phyloP scores from a whole-genome alignment of 2,329 filamentous ascomycete species.

The Nigrograna mackinnonii region DNA sequence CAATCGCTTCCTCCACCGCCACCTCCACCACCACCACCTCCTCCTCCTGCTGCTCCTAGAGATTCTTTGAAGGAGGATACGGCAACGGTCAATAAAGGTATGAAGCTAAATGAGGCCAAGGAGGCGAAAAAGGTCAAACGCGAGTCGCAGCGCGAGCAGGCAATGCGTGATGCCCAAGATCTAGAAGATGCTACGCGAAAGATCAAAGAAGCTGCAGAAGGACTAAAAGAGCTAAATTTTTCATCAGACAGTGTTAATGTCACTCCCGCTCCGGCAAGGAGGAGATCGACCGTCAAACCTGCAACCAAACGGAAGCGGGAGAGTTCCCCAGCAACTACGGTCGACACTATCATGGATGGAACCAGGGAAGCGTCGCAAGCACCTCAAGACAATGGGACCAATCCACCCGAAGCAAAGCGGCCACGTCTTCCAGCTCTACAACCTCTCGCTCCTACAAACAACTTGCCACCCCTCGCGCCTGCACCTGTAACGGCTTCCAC shows the following conservation, averaged over 20 bases:
- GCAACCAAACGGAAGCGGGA: conserved; percentile 61
- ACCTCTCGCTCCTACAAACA: conserved; percentile 5
- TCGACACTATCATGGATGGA: conserved; percentile 13
- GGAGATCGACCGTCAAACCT: conserved; percentile 22
- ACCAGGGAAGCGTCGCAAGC: conserved; percentile 26
- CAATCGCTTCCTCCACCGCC: background rate
- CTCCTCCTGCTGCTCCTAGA: conserved; percentile 9
- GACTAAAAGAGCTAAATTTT: conserved; percentile 37
- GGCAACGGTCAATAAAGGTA: conserved; percentile 70
- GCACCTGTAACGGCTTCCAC: conserved; percentile 6
- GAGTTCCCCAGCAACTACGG: conserved; percentile 38
- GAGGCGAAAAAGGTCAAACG: conserved; percentile 76
- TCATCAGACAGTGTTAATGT: conserved; percentile 20
- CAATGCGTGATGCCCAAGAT: conserved; percentile 43
- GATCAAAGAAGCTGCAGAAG: conserved; percentile 37
- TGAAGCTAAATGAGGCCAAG: conserved; percentile 79
- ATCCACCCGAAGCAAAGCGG: conserved; percentile 35
- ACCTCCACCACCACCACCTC: background rate
- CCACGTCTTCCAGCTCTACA: conserved; percentile 17
- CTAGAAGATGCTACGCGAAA: conserved; percentile 40
- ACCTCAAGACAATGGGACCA: conserved; percentile 28
- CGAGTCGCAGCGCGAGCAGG: conserved; percentile 60
- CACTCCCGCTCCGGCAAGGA: conserved; percentile 15
- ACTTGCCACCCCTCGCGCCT: conserved; percentile 19
- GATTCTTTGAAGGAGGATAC: conserved; percentile 57